Percentiles rank a stretch among this genome's conserved stretches.
Conservation (phyloP, 306 rosid species). For the Ormosia semicastrata region DNA sequence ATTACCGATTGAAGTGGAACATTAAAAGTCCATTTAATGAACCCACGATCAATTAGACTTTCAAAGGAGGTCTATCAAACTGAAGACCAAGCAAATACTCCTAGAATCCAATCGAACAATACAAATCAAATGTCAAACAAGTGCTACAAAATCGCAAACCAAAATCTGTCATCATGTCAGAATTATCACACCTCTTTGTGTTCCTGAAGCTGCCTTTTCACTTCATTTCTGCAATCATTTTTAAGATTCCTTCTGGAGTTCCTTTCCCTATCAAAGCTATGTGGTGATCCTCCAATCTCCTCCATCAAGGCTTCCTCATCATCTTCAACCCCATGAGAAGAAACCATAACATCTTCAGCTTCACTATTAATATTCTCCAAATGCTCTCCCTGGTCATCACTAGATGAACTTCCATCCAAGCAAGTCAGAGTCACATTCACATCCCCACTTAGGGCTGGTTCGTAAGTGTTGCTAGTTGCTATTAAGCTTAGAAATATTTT, state of each 20-base stretch:
- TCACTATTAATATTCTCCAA: slow-evolving; percentile 40
- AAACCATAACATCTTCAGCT: slow-evolving; percentile 48
- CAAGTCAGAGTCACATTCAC: no score
- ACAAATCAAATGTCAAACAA: slow-evolving; percentile 17
- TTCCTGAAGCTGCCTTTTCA: slow-evolving; percentile 52
- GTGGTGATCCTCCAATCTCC: slow-evolving; percentile 37
- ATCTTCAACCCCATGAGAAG: slow-evolving; percentile 53
- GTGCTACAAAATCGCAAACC: no score
- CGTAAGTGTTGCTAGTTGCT: slow-evolving; percentile 32
- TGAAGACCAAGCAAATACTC: slow-evolving; percentile 19
- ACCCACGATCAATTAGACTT: slow-evolving; percentile 19
- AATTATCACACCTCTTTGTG: no score
- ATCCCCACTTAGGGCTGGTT: slow-evolving; percentile 37
- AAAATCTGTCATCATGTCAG: slow-evolving; percentile 40
- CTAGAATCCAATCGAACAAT: slow-evolving; percentile 24
- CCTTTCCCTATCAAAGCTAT: slow-evolving; percentile 53
- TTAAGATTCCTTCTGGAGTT: slow-evolving; percentile 21
- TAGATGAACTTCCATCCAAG: slow-evolving; percentile 54
- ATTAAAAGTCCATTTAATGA: slow-evolving; percentile 20
- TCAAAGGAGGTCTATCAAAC: slow-evolving; percentile 14
- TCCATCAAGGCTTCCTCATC: slow-evolving; percentile 42
- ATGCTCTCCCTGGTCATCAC: slow-evolving; percentile 58
- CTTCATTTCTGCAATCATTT: slow-evolving; percentile 27
- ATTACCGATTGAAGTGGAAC: slow-evolving; percentile 15
- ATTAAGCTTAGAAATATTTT: slow-evolving; percentile 44